Evolutionary conservation across 2,329 filamentous ascomycete species (phyloP), one percentile per base, ranked within the genome.

Genomic region (Dactylellina parvicollis): DNA sequence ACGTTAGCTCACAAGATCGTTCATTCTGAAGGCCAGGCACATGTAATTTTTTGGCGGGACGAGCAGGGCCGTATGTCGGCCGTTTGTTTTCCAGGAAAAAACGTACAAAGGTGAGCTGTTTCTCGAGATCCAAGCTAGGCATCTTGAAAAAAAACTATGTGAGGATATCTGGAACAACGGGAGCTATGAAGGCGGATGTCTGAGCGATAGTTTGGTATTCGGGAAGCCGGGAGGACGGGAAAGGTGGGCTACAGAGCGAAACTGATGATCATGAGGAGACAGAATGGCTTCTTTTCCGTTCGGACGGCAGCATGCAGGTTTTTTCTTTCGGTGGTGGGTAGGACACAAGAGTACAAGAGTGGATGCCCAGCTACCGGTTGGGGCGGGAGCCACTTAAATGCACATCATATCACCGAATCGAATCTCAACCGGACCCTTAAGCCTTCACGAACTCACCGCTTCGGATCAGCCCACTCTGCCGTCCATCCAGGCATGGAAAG

Each of bases 91-190:
- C 24, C 34, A 4, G 26, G 4, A 24, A 24, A 28, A 20, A 36
- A 81, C 89, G 81, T 87, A 95, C 91, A 82, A 93, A 93, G 81
- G 87, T 87, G 78, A 95, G 85, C 79, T 94, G 91, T 80, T 88
- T 90, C 83, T 95, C 91, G 57, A 95, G 85, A 79, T 93, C 89
- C 79, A 95, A 86, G 50, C 75, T 64, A n/a, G 62, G 76, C 75
- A 77, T 78, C 9, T 64, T 76, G 47, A 50, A 28, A 10, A 28
- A 12, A 32, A 14, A n/a, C n/a, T 10, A 42, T 38, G 20, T 50
- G 61, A 28, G 40, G 28, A 38, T 28, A 32, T 42, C 24, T 52
- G 57, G 50, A 26, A 40, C 9, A 4, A 56, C 36, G 26, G 38
- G 40, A 65, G 61, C 40, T 66, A 40, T 40, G n/a, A n/a, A n/a